Evolutionary conservation across 176 grass and related monocot species (phyloP).

Genomic region (Eleusine coracana): DNA sequence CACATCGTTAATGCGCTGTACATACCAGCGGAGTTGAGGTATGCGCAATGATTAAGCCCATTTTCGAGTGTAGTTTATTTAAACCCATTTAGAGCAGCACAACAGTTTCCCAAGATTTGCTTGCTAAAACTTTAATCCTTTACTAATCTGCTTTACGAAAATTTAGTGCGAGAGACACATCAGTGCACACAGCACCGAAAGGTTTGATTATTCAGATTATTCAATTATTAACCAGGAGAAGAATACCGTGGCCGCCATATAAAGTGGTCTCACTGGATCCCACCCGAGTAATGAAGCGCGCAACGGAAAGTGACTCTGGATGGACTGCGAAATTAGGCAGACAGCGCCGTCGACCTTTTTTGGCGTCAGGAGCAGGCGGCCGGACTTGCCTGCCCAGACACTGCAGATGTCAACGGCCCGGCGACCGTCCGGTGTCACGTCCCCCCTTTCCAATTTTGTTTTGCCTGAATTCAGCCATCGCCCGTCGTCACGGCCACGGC

Average conservation of each 20-base stretch:
- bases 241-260: no score
- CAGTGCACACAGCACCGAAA: neutral
- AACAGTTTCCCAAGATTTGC: neutral
- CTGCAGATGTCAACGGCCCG: slow-evolving; percentile 9
- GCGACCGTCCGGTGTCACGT: slow-evolving; percentile 14
- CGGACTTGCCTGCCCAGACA: neutral
- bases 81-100: neutral
- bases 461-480: neutral
- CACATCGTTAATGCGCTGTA: neutral
- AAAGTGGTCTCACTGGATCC: no score
- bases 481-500: neutral
- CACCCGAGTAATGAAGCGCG: neutral
- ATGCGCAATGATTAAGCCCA: neutral
- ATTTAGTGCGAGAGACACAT: neutral
- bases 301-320: slow-evolving; percentile 6
- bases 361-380: neutral
- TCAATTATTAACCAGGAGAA: neutral
- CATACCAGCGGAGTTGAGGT: neutral
- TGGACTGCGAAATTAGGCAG: neutral
- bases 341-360: neutral
- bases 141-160: neutral
- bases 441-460: neutral
- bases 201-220: neutral
- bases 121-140: neutral
- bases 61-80: neutral